Evolutionary conservation across 495 filamentous ascomycete genomes (phyloP), one percentile per base, ranked within the genome.

Genomic region (Daldinia bambusicola): DNA sequence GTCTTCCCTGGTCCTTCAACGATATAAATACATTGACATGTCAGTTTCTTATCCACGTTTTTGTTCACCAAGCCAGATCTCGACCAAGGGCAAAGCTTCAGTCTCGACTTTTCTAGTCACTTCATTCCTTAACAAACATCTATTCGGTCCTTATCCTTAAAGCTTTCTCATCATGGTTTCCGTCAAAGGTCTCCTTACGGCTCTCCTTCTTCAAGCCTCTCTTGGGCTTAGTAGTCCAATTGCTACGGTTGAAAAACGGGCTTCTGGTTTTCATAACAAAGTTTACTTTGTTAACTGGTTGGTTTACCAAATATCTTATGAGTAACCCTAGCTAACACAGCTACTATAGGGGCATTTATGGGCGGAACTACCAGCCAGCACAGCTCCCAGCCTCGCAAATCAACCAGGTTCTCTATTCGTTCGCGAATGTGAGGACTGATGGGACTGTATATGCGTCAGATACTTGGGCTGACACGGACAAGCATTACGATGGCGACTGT

Each of bases 321-420:
- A n/a, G 1, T 2, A 14, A n/a, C 5, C 0, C 9, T 16, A 26
- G 30, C 66, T 79, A 57, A 76, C 60, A 38, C 10, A 6, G 32
- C 9, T 6, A 6, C 20, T 61, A 31, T 12, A 82, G 93, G 93
- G 92, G 89, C 37, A 96, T 97, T 69, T 97, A 97, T 74, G 92
- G 86, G 48, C 85, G 94, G 70, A 89, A 92, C 71, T 92, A 93
- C 78, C 86, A 94, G 59, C 92, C 93, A 2, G 86, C 91, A 61
- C 88, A 95, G 72, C 84, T 98, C 22, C 94, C 94, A 0, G 92
- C 87, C 0, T 84, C 89, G 14, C 86, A 97, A 66, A 79, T 98
- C 64, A 97, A 92, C 6, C 93, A 97, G 76, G 84, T 98, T 2
- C 84, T 97, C 6, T 97, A 97, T 77, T 86, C 94, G 34, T 98